Evolutionary conservation across 1,284 basidiomycete genomes (phyloP).

Genomic region (Kalmanozyma brasiliensis): DNA sequence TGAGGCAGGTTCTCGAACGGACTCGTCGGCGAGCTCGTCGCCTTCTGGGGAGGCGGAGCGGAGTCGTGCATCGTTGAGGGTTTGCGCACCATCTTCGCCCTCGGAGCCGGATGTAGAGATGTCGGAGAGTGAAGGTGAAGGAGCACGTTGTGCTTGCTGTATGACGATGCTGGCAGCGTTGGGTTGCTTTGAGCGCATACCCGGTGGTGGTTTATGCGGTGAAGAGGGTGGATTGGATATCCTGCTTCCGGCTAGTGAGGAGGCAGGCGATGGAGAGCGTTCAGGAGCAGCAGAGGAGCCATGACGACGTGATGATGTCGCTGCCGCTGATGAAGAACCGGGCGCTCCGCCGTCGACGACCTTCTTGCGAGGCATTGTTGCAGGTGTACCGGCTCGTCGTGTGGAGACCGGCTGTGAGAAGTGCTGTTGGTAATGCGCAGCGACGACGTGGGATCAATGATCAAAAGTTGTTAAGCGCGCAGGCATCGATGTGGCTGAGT

Average conservation of each 20-base stretch:
- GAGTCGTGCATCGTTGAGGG: conserved; percentile 6
- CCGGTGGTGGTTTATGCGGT: conserved; percentile 33
- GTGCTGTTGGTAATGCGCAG: no score
- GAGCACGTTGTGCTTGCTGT: conserved; percentile 18
- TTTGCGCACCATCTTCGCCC: conserved; percentile 22
- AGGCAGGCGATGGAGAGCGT: conserved; percentile 37
- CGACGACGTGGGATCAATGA: no score
- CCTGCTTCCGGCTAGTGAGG: conserved; percentile 22
- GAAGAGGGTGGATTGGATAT: conserved; percentile 38
- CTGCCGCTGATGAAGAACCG: conserved; percentile 10
- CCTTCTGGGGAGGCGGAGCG: conserved; percentile 38
- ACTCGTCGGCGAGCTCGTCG: conserved; percentile 50
- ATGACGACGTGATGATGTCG: conserved; percentile 22
- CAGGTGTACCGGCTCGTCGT: no score
- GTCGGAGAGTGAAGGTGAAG: conserved; percentile 39
- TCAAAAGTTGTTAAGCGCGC: no score
- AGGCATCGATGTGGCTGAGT: no score
- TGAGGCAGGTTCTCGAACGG: conserved; percentile 17
- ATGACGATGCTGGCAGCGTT: conserved; percentile 3
- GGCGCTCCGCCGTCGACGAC: conserved; percentile 9
- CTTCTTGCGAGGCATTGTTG: conserved; percentile 41
- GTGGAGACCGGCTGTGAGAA: not conserved
- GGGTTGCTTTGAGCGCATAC: conserved; percentile 6
- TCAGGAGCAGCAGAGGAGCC: conserved; percentile 15
- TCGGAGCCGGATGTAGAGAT: conserved; percentile 61